Evolutionary conservation across 768 basidiomycete species (phyloP).

Genomic region (Rickenella mellea): DNA sequence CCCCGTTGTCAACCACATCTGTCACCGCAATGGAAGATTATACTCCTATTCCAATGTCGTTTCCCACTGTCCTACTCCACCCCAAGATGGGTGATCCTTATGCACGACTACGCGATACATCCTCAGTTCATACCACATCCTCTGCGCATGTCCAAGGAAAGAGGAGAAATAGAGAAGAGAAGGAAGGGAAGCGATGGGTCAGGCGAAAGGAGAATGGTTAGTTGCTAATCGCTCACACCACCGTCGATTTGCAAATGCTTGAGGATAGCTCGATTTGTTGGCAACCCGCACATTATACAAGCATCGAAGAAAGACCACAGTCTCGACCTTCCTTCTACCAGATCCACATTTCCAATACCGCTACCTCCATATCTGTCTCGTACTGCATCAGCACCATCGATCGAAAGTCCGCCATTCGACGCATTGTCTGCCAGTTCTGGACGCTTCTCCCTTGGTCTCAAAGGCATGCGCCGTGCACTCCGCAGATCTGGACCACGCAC

Average conservation of each 20-base stretch:
- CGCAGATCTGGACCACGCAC: conserved; percentile 52
- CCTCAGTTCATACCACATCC: conserved; percentile 1
- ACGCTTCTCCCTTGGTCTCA: conserved; percentile 66
- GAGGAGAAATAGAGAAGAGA: conserved; percentile 44
- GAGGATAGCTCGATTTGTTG: conserved; percentile 51
- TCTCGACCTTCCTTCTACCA: conserved; percentile 30
- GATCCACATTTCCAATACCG: conserved; percentile 67
- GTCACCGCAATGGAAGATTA: too few species aligned
- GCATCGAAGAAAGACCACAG: conserved; percentile 51
- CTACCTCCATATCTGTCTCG: conserved; percentile 64
- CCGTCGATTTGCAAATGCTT: neutral
- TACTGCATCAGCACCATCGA: conserved; percentile 39
- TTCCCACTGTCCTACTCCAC: conserved; percentile 61
- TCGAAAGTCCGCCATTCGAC: conserved; percentile 29
- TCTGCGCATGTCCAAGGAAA: conserved; percentile 16
- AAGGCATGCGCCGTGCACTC: conserved; percentile 63
- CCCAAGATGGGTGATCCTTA: conserved; percentile 42
- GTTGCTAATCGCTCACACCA: conserved; percentile 9
- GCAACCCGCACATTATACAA: conserved; percentile 62
- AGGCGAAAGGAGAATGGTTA: conserved; percentile 71
- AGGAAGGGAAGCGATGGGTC: conserved; percentile 72
- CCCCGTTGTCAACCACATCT: too few species aligned
- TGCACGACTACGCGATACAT: conserved; percentile 35
- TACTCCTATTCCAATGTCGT: conserved; percentile 50
- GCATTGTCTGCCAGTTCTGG: conserved; percentile 58